Evolutionary conservation across 352 stramenopile species (phyloP).

Genomic region (Phytophthora pisi): DNA sequence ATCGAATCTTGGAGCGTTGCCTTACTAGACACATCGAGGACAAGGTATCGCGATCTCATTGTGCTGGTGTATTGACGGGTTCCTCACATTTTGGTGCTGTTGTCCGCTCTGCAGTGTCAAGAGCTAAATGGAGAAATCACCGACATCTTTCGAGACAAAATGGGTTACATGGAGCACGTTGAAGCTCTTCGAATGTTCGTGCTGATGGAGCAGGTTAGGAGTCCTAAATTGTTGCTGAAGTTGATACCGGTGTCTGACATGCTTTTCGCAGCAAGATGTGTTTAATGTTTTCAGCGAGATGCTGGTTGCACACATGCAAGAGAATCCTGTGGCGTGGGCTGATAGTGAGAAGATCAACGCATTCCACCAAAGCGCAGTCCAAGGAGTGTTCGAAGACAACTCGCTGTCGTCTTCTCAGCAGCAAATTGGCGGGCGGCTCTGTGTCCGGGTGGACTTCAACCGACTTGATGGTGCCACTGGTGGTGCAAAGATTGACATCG

Average conservation of each 20-base stretch:
- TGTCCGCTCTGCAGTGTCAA: conserved; percentile 40
- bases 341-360: conserved; percentile 60
- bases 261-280: conserved; percentile 64
- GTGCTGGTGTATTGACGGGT: background rate
- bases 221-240: background rate
- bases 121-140: conserved; percentile 56
- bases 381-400: conserved; percentile 54
- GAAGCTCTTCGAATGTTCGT: conserved; percentile 62
- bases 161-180: conserved; percentile 59
- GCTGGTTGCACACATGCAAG: conserved; percentile 59
- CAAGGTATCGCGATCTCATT: conserved; percentile 22
- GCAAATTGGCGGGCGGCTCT: conserved; percentile 51
- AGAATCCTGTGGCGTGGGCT: conserved; percentile 62
- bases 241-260: conserved; percentile 5
- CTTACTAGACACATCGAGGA: conserved; percentile 40
- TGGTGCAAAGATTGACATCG: conserved; percentile 53
- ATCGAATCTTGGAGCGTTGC: conserved; percentile 38
- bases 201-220: conserved; percentile 73
- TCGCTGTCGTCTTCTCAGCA: conserved; percentile 41
- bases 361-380: conserved; percentile 59
- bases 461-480: conserved; percentile 44
- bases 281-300: conserved; percentile 54
- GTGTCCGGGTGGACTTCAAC: conserved; percentile 56
- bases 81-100: background rate
- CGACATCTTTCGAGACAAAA: conserved; percentile 54